phyloP scores from a whole-genome alignment of 2,329 filamentous ascomycete genomes.

The Talaromyces sp. region DNA sequence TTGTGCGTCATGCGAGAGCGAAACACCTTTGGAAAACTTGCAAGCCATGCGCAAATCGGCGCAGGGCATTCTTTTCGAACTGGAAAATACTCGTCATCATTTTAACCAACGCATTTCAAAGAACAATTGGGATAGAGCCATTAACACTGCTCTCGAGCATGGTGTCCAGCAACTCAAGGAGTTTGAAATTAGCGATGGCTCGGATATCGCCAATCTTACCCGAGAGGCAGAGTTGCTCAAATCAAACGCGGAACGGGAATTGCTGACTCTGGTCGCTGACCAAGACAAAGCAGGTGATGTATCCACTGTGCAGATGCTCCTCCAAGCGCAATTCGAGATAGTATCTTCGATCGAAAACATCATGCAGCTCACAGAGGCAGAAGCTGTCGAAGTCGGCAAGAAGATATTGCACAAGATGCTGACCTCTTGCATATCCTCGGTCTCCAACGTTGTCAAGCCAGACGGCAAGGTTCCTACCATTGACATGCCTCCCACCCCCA shows the following conservation, averaged over 20 bases:
- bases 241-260: conserved; percentile 75
- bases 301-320: conserved; percentile 73
- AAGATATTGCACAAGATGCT: conserved; percentile 73
- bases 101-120: conserved; percentile 80
- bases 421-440: conserved; percentile 68
- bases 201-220: conserved; percentile 68
- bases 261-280: conserved; percentile 72
- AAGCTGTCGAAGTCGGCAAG: conserved; percentile 77
- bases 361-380: conserved; percentile 74
- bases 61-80: conserved; percentile 79
- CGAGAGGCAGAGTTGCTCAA: conserved; percentile 85
- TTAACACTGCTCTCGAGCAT: conserved; percentile 85
- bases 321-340: conserved; percentile 89
- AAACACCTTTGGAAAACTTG: conserved; percentile 64
- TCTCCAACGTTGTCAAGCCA: conserved; percentile 83
- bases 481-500: conserved; percentile 66
- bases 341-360: conserved; percentile 79
- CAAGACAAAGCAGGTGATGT: conserved; percentile 79
- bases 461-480: conserved; percentile 62
- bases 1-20: conserved; percentile 67
- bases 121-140: conserved; percentile 78
- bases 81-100: conserved; percentile 87
- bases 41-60: conserved; percentile 80
- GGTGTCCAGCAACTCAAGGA: conserved; percentile 74
- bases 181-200: conserved; percentile 62